Conservation (phyloP, 129 eudicot species). For the Pittosporum tobira region DNA sequence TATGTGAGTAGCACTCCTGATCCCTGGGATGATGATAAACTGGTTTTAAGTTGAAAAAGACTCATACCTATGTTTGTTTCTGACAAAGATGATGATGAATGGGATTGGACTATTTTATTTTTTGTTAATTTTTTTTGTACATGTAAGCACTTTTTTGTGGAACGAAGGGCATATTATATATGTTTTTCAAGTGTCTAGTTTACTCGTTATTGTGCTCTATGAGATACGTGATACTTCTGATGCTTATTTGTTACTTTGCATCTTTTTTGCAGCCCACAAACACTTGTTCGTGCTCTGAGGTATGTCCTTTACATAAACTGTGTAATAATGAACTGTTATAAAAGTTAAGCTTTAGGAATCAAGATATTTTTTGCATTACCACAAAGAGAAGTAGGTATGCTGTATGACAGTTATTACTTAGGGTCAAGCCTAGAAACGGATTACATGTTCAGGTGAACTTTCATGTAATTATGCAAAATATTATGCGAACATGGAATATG, state of each 20-base stretch:
- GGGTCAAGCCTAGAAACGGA: background rate
- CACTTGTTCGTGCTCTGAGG: slow-evolving; percentile 95
- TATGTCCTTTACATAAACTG: slow-evolving; percentile 20
- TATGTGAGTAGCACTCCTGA: no score
- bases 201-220: slow-evolving; percentile 4
- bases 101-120: no score
- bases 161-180: no score
- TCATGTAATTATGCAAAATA: background rate
- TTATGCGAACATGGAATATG: background rate
- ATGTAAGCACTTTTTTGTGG: no score
- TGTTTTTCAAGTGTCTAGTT: background rate
- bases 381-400: background rate
- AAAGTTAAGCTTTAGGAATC: no score
- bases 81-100: no score
- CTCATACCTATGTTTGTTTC: no score
- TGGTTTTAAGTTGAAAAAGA: no score
- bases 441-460: background rate
- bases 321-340: background rate
- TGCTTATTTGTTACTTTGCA: slow-evolving; percentile 6
- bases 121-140: no score
- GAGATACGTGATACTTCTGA: slow-evolving; percentile 2
- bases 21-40: no score
- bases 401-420: background rate
- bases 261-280: slow-evolving; percentile 76
- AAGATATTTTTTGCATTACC: slow-evolving; percentile 1